phyloP scores from a whole-genome alignment of 306 rosid species.

The Acmispon strigosus region DNA sequence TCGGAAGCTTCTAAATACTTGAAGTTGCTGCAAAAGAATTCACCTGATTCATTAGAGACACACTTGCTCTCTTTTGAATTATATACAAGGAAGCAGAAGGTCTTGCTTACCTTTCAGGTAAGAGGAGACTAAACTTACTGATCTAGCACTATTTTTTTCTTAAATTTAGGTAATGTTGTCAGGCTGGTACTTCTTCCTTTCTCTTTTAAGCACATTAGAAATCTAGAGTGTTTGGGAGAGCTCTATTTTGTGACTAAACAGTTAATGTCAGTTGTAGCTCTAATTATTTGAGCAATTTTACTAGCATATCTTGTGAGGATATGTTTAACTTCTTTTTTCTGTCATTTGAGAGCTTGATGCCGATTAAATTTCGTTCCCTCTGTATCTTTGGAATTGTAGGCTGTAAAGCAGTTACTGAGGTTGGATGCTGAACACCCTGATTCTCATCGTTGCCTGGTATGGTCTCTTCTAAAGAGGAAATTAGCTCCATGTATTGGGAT shows the following conservation, averaged over 20 bases:
- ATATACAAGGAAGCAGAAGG: slow-evolving; percentile 70
- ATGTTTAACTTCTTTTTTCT: not conserved
- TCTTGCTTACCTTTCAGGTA: slow-evolving; percentile 91
- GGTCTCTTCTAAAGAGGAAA: slow-evolving; percentile 3
- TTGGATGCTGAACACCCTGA: slow-evolving; percentile 92
- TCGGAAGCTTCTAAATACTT: slow-evolving; percentile 88
- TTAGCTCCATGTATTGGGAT: slow-evolving; percentile 9
- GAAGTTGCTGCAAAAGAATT: slow-evolving; percentile 89
- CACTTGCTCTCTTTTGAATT: slow-evolving; percentile 90
- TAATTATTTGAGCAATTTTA: not conserved
- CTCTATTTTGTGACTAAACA: not conserved
- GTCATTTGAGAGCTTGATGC: not conserved
- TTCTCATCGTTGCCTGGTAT: slow-evolving; percentile 88
- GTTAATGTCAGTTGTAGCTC: not conserved
- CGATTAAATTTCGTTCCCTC: not conserved
- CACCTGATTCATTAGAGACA: slow-evolving; percentile 76
- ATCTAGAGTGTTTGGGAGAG: not conserved
- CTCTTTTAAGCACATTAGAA: not conserved
- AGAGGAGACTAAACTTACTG: not conserved
- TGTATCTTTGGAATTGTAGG: slow-evolving; percentile 40
- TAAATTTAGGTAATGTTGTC: not conserved
- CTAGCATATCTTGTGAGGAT: slow-evolving; percentile 1
- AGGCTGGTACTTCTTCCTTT: not conserved
- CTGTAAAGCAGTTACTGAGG: slow-evolving; percentile 84
- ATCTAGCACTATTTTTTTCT: not conserved